Percentiles rank a stretch among this genome's conserved stretches.
Conservation (phyloP, 129 eudicot genomes). For the Gnaphalium uliginosum region DNA sequence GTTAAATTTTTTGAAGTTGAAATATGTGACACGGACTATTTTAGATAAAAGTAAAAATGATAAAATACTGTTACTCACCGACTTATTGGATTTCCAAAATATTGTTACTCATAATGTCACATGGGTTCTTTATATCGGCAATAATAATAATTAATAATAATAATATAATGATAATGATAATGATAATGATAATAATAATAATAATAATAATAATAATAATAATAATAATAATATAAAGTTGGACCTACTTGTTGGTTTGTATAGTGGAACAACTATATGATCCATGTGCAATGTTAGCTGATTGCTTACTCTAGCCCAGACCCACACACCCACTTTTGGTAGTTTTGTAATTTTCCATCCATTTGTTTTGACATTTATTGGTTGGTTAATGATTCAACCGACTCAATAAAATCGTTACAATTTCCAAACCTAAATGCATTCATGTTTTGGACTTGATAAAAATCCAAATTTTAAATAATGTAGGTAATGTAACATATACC, state of each 20-base stretch:
- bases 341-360: slow-evolving; percentile 24
- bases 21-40: not conserved
- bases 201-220: not conserved
- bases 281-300: slow-evolving; percentile 37
- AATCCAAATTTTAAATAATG: not conserved
- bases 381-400: slow-evolving; percentile 9
- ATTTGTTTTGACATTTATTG: slow-evolving; percentile 1
- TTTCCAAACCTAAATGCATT: not conserved
- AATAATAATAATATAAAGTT: not conserved
- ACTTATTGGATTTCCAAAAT: not conserved
- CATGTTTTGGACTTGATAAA: not conserved
- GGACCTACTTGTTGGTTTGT: slow-evolving; percentile 13
- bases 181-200: not conserved
- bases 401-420: not conserved
- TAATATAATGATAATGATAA: too few relatives aligned
- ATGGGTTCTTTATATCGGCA: slow-evolving; percentile 16
- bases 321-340: slow-evolving; percentile 16
- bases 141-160: not conserved
- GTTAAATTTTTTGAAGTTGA: too few relatives aligned
- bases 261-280: slow-evolving; percentile 6
- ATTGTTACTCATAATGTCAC: not conserved
- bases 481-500: not conserved
- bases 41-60: not conserved
- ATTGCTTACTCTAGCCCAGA: slow-evolving; percentile 26
- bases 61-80: not conserved